Base-by-base conservation (phyloP, 1,139 yeast species). In the Candida glucosophila region DNA sequence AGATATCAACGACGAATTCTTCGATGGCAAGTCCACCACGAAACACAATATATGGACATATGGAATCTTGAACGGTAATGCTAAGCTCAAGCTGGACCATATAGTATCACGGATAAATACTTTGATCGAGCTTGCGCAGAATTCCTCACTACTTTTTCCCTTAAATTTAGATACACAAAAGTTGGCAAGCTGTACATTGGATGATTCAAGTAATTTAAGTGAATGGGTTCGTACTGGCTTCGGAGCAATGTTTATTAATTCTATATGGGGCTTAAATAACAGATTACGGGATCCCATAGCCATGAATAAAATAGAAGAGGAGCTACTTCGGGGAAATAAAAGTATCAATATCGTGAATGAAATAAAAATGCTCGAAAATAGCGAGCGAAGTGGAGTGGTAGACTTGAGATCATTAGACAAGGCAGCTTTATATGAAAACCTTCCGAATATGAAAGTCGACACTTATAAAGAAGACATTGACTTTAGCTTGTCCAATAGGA, bases 1-100 rank as follows among this genome's bases (percentile, higher is more conserved):
- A 9, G 67, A 63, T 12, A 32, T 86, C 15, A 60, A 73, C 27
- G 95, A 88, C 47, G 94, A 85, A 35, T 76, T 73, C 38, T 59
- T 73, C 30, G 75, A 86, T 6, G 80, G 79, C 41, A 61, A 66
- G 3, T 47, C 67, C 13, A 48, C 45, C 28, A 53, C 49, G 32
- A 63, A 63, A 32, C 41, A 55, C 29, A 56, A 52, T 12, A 40
- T 82, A 0, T 71, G 81, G 52, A 41, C 44, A 3, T 56, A 49
- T 41, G 63, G 52, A 2, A 27, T 51, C n/a, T 19, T 44, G 14
- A 17, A 27, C 5, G 14, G 29, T 6, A 28, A 28, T 9, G 13
- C 26, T 3, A 21, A 21, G 9, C 32, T 28, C 6, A 32, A 32
- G 12, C 18, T 28, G 4, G 26, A 27, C n/a, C 37, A 37, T 17